phyloP scores from a whole-genome alignment of 805 yeast genomes.

The Kodamaea kaohsiungensis region DNA sequence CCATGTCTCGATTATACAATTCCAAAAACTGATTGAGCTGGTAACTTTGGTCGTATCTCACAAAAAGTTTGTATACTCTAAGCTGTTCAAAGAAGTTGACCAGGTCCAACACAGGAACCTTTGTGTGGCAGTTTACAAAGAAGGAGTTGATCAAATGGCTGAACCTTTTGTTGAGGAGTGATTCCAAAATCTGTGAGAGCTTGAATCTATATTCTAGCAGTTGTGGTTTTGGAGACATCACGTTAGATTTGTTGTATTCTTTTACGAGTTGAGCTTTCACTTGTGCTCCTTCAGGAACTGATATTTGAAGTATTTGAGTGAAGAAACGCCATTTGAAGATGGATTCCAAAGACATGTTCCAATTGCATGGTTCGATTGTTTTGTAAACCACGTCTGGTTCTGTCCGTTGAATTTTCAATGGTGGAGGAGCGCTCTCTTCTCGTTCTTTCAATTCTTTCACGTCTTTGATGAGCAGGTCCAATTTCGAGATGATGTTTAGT shows the following conservation, averaged over 20 bases:
- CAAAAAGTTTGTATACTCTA: conserved; percentile 25
- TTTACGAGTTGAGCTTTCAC: conserved; percentile 15
- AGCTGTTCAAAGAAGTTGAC: conserved; percentile 30
- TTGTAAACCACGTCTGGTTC: neutral
- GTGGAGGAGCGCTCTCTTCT: neutral
- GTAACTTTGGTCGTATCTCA: conserved; percentile 17
- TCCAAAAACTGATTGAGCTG: conserved; percentile 17
- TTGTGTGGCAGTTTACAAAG: conserved; percentile 33
- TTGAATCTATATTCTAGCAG: conserved; percentile 17
- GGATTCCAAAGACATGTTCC: conserved; percentile 38
- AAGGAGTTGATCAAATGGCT: conserved; percentile 27
- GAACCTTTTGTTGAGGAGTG: conserved; percentile 18
- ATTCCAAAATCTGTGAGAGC: conserved; percentile 18
- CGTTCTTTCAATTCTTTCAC: conserved; percentile 19
- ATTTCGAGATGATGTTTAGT: conserved; percentile 25
- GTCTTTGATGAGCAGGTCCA: conserved; percentile 30
- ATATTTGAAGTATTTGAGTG: conserved; percentile 12
- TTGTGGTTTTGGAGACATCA: neutral
- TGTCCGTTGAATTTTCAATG: neutral
- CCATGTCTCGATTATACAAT: conserved; percentile 6
- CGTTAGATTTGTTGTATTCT: conserved; percentile 12
- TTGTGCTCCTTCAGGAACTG: conserved; percentile 12
- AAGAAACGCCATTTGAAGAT: conserved; percentile 32
- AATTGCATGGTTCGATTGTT: conserved; percentile 9
- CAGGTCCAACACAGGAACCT: conserved; percentile 33